Percentiles rank a stretch among this genome's conserved stretches.
Conservation (phyloP, 2,329 filamentous ascomycete genomes). For the Phaeophleospora eucalypticola region DNA sequence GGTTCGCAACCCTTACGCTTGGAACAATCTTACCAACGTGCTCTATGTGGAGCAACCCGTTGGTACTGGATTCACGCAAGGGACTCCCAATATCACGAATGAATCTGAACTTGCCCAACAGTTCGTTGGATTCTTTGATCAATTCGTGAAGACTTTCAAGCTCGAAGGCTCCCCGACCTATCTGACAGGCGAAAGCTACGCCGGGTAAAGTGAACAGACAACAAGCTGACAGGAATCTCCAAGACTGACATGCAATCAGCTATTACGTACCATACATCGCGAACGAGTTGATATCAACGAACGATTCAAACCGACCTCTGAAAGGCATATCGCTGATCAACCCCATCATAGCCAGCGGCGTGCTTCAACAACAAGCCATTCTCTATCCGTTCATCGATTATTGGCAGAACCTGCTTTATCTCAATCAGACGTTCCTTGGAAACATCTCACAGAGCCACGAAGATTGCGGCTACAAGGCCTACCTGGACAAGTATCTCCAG, state of each 20-base stretch:
- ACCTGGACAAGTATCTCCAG: slow-evolving; percentile 48
- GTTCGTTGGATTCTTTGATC: slow-evolving; percentile 46
- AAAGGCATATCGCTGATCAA: slow-evolving; percentile 33
- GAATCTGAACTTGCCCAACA: slow-evolving; percentile 41
- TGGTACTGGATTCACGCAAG: slow-evolving; percentile 45
- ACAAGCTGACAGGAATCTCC: too few species aligned
- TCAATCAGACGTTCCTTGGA: slow-evolving; percentile 42
- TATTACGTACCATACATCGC: slow-evolving; percentile 29
- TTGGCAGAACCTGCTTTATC: slow-evolving; percentile 36
- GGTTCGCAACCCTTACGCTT: slow-evolving; percentile 9
- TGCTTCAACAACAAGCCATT: slow-evolving; percentile 27
- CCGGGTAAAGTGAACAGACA: too few species aligned
- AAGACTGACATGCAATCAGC: too few species aligned
- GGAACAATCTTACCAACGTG: slow-evolving; percentile 64
- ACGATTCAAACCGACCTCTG: slow-evolving; percentile 31
- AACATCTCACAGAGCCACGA: slow-evolving; percentile 33
- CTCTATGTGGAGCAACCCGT: slow-evolving; percentile 60
- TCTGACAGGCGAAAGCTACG: slow-evolving; percentile 26
- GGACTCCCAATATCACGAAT: slow-evolving; percentile 28
- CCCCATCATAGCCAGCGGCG: slow-evolving; percentile 46
- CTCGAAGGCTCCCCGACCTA: slow-evolving; percentile 48
- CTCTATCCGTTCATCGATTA: slow-evolving; percentile 14
- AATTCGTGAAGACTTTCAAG: slow-evolving; percentile 49
- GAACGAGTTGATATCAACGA: slow-evolving; percentile 25
- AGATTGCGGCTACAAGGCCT: slow-evolving; percentile 37